These are phyloP conservation scores for Bolboschoenus planiculmis DNA, from an alignment of 176 grass and related monocot species.

Conservation along the genomic window DNA sequence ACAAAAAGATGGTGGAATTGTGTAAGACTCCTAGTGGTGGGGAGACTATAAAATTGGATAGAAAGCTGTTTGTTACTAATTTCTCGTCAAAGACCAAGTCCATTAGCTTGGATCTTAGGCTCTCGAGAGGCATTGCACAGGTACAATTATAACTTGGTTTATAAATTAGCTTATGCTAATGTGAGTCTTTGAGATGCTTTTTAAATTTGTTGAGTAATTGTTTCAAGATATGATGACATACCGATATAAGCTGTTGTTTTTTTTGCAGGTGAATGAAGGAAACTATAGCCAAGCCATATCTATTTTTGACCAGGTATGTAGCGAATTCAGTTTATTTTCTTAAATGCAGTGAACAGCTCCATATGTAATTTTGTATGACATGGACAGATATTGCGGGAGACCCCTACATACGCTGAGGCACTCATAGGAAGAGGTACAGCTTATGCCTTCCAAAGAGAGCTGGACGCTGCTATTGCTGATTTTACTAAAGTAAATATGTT, in stretches of 20 bases:
- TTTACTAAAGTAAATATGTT: conserved; percentile 65
- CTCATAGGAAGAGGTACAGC: conserved; percentile 98
- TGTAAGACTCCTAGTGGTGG: background rate
- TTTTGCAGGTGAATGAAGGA: conserved; percentile 97
- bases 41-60: conserved; percentile 43
- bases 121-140: conserved; percentile 95
- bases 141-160: conserved; percentile 27
- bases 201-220: background rate
- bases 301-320: conserved; percentile 86
- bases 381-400: conserved; percentile 82
- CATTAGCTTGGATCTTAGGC: conserved; percentile 92
- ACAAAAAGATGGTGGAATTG: background rate
- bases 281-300: conserved; percentile 91
- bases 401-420: conserved; percentile 91
- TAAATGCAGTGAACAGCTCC: conserved; percentile 13
- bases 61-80: conserved; percentile 66
- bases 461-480: conserved; percentile 93
- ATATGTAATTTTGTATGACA: conserved; percentile 14
- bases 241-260: background rate
- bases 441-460: conserved; percentile 96
- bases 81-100: conserved; percentile 69
- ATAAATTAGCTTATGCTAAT: background rate
- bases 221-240: background rate
- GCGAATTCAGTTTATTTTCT: conserved; percentile 4
- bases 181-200: background rate